Evolutionary conservation across 768 basidiomycete species (phyloP).

Genomic region (Pulveroboletus sp.): DNA sequence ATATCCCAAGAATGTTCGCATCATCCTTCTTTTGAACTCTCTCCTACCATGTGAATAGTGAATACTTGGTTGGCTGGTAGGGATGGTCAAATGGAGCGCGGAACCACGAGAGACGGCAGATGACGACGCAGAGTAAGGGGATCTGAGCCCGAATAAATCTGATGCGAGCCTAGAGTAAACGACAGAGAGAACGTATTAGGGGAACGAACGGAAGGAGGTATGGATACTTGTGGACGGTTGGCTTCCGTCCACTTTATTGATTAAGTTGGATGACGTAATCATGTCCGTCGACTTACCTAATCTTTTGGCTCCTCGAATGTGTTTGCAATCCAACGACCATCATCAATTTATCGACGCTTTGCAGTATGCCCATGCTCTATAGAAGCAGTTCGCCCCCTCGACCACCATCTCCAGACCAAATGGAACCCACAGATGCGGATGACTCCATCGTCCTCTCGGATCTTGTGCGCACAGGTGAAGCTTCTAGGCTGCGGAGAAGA

Average conservation of each 20-base stretch:
- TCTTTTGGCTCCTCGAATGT: background rate
- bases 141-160: too few relatives aligned
- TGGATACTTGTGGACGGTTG: too few relatives aligned
- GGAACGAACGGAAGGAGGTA: background rate
- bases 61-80: too few relatives aligned
- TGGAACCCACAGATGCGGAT: conserved; percentile 48
- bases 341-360: conserved; percentile 14
- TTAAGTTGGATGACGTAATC: conserved; percentile 7
- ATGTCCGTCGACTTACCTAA: conserved; percentile 6
- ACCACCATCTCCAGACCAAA: conserved; percentile 12
- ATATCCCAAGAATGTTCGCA: too few relatives aligned
- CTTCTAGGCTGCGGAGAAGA: conserved; percentile 65
- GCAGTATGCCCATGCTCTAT: conserved; percentile 30
- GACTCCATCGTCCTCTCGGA: conserved; percentile 70
- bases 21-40: too few relatives aligned
- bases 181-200: too few relatives aligned
- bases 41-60: too few relatives aligned
- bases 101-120: too few relatives aligned
- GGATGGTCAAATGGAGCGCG: too few relatives aligned
- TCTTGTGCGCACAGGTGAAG: conserved; percentile 68
- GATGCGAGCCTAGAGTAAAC: too few relatives aligned
- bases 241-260: background rate
- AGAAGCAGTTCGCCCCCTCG: conserved; percentile 14
- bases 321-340: conserved; percentile 20
- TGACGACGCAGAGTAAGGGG: too few relatives aligned